Evolutionary conservation across 805 yeast species (phyloP), one percentile per base, ranked within the genome.

Genomic region (Yarrowia keelungensis): DNA sequence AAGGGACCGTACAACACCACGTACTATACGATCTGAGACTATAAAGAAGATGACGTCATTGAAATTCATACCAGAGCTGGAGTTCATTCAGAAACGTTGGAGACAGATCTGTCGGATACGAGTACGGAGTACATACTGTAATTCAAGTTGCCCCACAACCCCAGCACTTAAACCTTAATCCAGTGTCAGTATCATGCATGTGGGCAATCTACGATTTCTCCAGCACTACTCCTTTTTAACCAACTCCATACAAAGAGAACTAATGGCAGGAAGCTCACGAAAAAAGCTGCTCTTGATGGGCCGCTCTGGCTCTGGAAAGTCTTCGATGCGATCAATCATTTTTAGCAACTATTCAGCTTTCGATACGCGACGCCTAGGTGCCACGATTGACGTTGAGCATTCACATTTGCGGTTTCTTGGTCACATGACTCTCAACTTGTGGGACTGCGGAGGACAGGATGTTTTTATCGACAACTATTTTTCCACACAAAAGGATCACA

Each of bases 381-480:
- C 99, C 11, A 95, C 99, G 0, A 93, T 95, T 69, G 99, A 95
- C 76, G 98, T 95, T n/a, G 99, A 95, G 76, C 97, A 95, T 76
- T 92, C 98, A 1, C 97, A 94, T 79, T 80, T 95, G 69, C 82
- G 98, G 64, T 93, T 95, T 75, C 81, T 95, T 70, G 97, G 97
- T 1, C 93, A 94, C 76, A 92, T 95, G 96, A 92, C 98, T 0
- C 81, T 95, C 56, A 94, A 94, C 74, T 81, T 95, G 26, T 93
- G 98, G 98, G 99, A 95, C 78, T 95, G 99, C 79, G 99, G 98
- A 26, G 82, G 83, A 3, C 99, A 95, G 77, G 98, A 95, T 77
- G 92, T 90, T 1, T 95, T 93, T 73, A 93, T 95, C 91, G 98
- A 94, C 75, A 92, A 91, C 77, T 95, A 95, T 76, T 88, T 91